Conservation (phyloP, 2,329 filamentous ascomycete species). For the Phyllosticta citribraziliensis region DNA sequence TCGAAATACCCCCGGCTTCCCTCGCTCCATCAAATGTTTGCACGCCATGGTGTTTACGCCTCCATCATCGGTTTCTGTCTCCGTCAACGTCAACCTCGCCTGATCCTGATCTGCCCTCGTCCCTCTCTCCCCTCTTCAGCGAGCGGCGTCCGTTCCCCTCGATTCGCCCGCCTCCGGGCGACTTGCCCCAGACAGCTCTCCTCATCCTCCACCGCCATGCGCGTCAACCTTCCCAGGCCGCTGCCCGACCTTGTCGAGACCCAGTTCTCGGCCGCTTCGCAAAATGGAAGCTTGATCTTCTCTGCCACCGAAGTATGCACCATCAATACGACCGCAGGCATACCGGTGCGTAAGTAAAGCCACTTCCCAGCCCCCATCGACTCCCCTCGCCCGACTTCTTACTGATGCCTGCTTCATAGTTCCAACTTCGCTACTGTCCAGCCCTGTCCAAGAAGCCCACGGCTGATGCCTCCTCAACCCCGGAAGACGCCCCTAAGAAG, state of each 20-base stretch:
- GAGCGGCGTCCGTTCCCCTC: conserved; percentile 4
- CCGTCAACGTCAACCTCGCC: neutral
- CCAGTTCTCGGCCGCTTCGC: conserved; percentile 28
- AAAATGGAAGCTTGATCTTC: conserved; percentile 26
- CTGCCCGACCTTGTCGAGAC: conserved; percentile 28
- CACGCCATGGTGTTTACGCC: neutral
- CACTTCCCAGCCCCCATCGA: neutral
- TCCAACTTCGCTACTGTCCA: conserved; percentile 64
- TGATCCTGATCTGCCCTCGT: neutral
- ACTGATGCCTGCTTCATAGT: conserved; percentile 35
- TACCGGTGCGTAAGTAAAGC: conserved; percentile 25
- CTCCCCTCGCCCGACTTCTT: neutral
- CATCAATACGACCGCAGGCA: conserved; percentile 25
- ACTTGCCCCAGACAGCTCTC: neutral
- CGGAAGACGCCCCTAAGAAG: conserved; percentile 11
- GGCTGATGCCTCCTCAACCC: conserved; percentile 5
- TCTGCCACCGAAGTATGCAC: conserved; percentile 30
- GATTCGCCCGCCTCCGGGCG: conserved; percentile 1
- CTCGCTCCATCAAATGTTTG: neutral
- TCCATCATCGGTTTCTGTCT: neutral
- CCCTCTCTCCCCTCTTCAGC: neutral
- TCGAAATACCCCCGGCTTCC: neutral
- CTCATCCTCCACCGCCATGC: conserved; percentile 18
- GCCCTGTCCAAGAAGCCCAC: conserved; percentile 56
- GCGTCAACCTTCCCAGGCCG: conserved; percentile 22